phyloP scores from a whole-genome alignment of 1,139 yeast genomes.

The Geotrichum bryndzae region DNA sequence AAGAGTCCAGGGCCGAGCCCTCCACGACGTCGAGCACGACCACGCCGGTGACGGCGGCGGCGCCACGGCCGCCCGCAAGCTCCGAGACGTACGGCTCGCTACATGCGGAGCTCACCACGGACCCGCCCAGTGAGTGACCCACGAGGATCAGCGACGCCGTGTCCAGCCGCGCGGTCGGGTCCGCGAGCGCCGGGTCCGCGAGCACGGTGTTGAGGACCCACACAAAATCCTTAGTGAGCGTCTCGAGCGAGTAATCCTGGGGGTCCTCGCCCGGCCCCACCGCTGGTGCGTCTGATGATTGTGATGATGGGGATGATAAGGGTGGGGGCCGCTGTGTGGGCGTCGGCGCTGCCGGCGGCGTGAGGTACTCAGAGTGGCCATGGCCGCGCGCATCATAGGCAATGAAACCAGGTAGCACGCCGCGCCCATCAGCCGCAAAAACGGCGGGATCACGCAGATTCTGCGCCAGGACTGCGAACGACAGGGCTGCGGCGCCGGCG shows the following conservation, averaged over 20 bases:
- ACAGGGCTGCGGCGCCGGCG: conserved; percentile 82
- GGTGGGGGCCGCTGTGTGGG: no score
- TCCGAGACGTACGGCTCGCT: conserved; percentile 13
- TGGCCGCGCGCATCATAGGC: conserved; percentile 83
- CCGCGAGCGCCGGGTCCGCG: background rate
- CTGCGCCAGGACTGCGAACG: conserved; percentile 57
- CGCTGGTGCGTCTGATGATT: conserved; percentile 15
- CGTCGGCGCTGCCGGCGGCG: background rate
- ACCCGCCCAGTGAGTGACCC: conserved; percentile 93
- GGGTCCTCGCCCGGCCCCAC: conserved; percentile 20
- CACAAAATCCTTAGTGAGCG: conserved; percentile 53
- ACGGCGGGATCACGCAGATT: conserved; percentile 28
- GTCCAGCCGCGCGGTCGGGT: background rate
- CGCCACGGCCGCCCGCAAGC: conserved; percentile 2
- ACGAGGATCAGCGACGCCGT: conserved; percentile 43
- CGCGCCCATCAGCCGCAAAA: conserved; percentile 28
- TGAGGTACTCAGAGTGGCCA: conserved; percentile 43
- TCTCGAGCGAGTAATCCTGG: conserved; percentile 44
- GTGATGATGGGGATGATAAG: background rate
- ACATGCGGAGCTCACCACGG: conserved; percentile 56
- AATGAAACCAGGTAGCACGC: conserved; percentile 29
- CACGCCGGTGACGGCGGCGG: conserved; percentile 45
- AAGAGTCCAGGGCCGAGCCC: conserved; percentile 74
- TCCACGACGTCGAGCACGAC: conserved; percentile 87
- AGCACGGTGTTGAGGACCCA: conserved; percentile 37